phyloP scores from a whole-genome alignment of 805 yeast genomes.

The Cyberlindnera mycetangii region DNA sequence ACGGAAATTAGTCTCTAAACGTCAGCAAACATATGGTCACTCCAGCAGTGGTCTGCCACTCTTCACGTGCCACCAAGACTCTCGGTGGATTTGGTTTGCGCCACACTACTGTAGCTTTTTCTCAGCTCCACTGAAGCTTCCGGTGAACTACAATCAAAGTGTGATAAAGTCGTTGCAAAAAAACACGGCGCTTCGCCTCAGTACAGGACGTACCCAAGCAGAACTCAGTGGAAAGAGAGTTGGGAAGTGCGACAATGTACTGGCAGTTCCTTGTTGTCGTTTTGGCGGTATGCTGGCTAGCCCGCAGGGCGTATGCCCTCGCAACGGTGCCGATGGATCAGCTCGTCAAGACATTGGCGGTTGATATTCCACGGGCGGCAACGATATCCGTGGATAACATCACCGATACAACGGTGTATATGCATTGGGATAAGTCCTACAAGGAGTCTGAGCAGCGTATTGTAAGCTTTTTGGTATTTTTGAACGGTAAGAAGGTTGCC shows the following conservation, averaged over 20 bases:
- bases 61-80: too few relatives aligned
- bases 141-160: too few relatives aligned
- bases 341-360: conserved; percentile 43
- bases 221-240: too few relatives aligned
- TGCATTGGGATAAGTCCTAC: conserved; percentile 51
- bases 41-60: too few relatives aligned
- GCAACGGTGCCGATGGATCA: conserved; percentile 42
- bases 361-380: conserved; percentile 56
- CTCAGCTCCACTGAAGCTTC: too few relatives aligned
- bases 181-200: not conserved
- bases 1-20: too few relatives aligned
- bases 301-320: conserved; percentile 20
- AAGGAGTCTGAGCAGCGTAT: conserved; percentile 30
- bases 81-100: too few relatives aligned
- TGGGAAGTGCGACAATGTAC: too few relatives aligned
- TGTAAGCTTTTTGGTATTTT: conserved; percentile 35
- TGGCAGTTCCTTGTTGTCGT: conserved; percentile 19
- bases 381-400: conserved; percentile 53
- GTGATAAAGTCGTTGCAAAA: too few relatives aligned
- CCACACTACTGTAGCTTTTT: not conserved
- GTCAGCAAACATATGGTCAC: too few relatives aligned
- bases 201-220: not conserved
- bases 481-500: conserved; percentile 39
- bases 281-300: conserved; percentile 25
- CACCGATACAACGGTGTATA: conserved; percentile 39